Base-by-base conservation (phyloP, 306 rosid genomes). In the Trifolium subterraneum region DNA sequence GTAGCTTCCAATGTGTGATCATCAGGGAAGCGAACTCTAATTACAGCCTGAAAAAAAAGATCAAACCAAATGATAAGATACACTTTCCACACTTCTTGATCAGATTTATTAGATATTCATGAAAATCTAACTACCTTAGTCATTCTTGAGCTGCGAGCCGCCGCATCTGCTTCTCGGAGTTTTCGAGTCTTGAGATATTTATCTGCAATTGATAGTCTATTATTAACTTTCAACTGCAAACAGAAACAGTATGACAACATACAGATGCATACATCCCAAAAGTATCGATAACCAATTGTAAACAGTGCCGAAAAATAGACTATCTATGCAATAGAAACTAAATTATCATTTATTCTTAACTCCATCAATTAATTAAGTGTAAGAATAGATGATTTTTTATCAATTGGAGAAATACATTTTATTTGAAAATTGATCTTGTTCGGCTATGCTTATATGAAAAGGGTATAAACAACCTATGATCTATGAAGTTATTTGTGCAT, bases 1-100 rank as follows among this genome's bases (percentile, higher is more conserved):
- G 82, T 81, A 64, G 81, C 93, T 91, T 94, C 99, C 48, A 92
- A 85, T 31, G 99, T 95, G 82, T 83, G 87, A 78, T 92, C 87
- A 80, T 95, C 99, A 10, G 98, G 98, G 83, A 95, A 92, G 27
- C 98, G 88, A 74, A 89, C 85, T 85, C 99, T 88, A 50, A 95
- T 82, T n/a, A 87, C 85, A 31, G 90, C 90, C 99, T 95, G 87
- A 85, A 84, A 84, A 39, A 72, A 68, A 81, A 63, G 19, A 45
- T 15, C 63, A 56, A 29, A 76, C 39, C 48, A 79, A 79, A 69
- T 64, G 41, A 58, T 25, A 58, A 51, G 12, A 73, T 50, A 15
- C 7, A 11, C 10, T 54, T 42, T 58, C 23, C n/a, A n/a, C 42
- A 4, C 71, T 50, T 48, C 36, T n/a, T 41, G 15, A 60, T 60